A percentile compares a stretch with the other conserved stretches of the same genome.
These are phyloP conservation scores for Asterophora lycoperdoides DNA, from an alignment of 768 basidiomycete species.

Conservation along the genomic window DNA sequence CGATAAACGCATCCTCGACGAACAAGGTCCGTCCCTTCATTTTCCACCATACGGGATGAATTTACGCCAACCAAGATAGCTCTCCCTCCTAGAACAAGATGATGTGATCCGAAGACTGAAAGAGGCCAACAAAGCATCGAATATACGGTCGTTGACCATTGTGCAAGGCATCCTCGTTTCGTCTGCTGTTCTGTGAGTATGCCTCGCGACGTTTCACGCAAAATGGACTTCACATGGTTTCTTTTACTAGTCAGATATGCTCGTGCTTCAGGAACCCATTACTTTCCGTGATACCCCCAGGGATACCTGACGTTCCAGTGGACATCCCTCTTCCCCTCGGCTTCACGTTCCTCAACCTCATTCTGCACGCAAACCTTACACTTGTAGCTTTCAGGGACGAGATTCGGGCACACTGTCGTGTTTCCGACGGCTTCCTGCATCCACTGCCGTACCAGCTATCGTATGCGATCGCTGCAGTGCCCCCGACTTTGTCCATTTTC, in stretches of 20 bases:
- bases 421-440: conserved; percentile 18
- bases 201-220: background rate
- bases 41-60: background rate
- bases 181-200: conserved; percentile 44
- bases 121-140: conserved; percentile 38
- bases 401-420: conserved; percentile 29
- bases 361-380: conserved; percentile 47
- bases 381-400: conserved; percentile 38
- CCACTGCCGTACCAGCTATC: conserved; percentile 26
- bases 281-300: conserved; percentile 37
- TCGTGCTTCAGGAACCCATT: conserved; percentile 48
- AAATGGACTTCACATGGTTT: conserved; percentile 2
- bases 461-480: conserved; percentile 40
- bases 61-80: background rate
- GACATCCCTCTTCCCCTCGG: conserved; percentile 43
- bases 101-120: conserved; percentile 49
- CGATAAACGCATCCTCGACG: conserved; percentile 39
- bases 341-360: conserved; percentile 45
- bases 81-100: conserved; percentile 49
- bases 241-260: conserved; percentile 39
- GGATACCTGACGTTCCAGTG: conserved; percentile 11
- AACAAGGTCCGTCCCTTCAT: conserved; percentile 39
- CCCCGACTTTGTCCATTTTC: conserved; percentile 47
- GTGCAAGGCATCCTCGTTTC: conserved; percentile 39
- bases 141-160: conserved; percentile 35